Conservation (phyloP, 176 grass and related monocot genomes). For the Triticum urartu region DNA sequence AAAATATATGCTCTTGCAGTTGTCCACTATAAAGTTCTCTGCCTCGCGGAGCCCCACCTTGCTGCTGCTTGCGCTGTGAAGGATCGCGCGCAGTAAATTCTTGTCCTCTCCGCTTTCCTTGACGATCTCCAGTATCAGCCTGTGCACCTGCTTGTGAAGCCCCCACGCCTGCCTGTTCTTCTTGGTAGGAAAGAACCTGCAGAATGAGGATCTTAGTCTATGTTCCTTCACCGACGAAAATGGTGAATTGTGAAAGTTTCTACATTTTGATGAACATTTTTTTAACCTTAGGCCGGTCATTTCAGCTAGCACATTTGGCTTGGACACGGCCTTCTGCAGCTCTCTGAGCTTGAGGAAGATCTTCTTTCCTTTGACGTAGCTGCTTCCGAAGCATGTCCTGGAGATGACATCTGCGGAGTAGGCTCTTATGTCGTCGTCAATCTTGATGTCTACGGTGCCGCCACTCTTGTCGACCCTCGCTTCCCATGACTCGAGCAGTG, state of each 20-base stretch:
- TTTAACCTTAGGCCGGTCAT: conserved; percentile 75
- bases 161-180: conserved; percentile 63
- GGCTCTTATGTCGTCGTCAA: conserved; percentile 81
- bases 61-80: conserved; percentile 56
- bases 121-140: conserved; percentile 68
- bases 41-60: conserved; percentile 34
- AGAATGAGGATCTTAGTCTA: background rate
- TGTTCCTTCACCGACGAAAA: no score
- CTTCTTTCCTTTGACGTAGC: conserved; percentile 80
- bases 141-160: conserved; percentile 77
- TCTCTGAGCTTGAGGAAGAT: conserved; percentile 86
- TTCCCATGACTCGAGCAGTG: conserved; percentile 69
- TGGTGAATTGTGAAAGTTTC: no score
- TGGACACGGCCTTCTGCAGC: conserved; percentile 77
- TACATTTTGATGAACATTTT: background rate
- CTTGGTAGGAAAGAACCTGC: conserved; percentile 61
- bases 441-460: conserved; percentile 65
- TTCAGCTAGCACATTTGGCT: conserved; percentile 84
- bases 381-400: conserved; percentile 89
- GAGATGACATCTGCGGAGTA: conserved; percentile 96
- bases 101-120: conserved; percentile 60
- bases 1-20: conserved; percentile 99
- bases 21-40: conserved; percentile 90
- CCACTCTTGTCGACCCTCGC: conserved; percentile 46
- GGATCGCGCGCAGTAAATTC: conserved; percentile 74